Conservation (phyloP, 306 rosid species). For the Macrotyloma uniflorum region DNA sequence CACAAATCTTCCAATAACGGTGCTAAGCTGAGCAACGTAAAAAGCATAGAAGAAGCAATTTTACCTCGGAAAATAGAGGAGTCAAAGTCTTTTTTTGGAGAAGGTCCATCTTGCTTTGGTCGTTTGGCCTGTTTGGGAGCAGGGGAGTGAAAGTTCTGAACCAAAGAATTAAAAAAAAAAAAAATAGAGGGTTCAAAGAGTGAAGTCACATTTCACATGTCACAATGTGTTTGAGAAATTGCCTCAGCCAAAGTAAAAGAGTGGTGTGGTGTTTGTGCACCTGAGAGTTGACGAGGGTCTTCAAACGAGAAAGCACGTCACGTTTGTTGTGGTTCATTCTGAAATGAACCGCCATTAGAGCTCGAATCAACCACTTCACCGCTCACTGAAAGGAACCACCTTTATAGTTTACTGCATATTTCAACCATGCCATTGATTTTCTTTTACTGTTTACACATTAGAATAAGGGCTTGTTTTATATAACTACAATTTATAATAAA, state of each 20-base stretch:
- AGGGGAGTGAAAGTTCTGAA: conserved; percentile 34
- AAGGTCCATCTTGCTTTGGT: not conserved
- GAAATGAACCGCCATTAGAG: conserved; percentile 26
- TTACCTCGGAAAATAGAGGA: conserved; percentile 30
- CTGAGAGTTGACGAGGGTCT: conserved; percentile 31
- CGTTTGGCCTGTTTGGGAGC: conserved; percentile 27
- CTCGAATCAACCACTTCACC: conserved; percentile 15
- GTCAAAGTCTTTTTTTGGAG: not conserved
- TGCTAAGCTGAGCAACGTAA: not conserved
- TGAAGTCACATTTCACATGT: not conserved
- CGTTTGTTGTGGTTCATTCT: conserved; percentile 38
- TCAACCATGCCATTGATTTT: no score
- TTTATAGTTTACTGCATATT: no score
- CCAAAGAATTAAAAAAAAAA: not conserved
- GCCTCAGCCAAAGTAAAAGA: conserved; percentile 31
- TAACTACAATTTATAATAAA: no score
- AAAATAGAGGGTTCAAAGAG: not conserved
- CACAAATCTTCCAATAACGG: not conserved
- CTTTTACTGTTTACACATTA: no score
- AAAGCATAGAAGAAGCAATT: not conserved
- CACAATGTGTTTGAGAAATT: conserved; percentile 48
- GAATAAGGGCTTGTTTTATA: no score
- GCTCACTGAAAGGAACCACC: no score
- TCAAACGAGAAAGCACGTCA: conserved; percentile 32
- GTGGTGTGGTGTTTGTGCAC: not conserved